Percentiles rank a stretch among this genome's conserved stretches.
Conservation (phyloP, 2,329 filamentous ascomycete genomes). For the Dothistroma septosporum region DNA sequence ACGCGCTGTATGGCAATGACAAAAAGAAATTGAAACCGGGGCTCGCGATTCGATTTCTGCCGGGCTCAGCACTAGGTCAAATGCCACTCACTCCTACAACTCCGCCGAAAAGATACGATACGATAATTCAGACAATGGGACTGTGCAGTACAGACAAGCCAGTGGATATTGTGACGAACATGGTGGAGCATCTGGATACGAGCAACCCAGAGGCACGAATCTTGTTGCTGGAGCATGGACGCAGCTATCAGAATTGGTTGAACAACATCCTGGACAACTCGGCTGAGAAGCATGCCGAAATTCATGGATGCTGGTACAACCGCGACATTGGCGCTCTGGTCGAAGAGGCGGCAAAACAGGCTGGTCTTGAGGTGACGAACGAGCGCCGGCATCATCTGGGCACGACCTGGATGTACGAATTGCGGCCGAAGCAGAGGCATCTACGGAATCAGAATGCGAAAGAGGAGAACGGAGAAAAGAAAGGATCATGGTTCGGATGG, state of each 20-base stretch:
- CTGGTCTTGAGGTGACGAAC: conserved; percentile 45
- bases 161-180: conserved; percentile 42
- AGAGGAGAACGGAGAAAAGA: background rate
- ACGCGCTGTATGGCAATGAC: conserved; percentile 33
- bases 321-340: conserved; percentile 49
- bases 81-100: conserved; percentile 40
- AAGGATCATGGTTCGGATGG: conserved; percentile 13
- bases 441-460: background rate
- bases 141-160: conserved; percentile 48
- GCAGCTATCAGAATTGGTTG: conserved; percentile 46
- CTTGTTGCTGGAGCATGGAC: conserved; percentile 49
- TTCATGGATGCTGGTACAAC: conserved; percentile 52
- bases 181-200: conserved; percentile 38
- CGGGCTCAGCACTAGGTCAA: conserved; percentile 42
- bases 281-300: conserved; percentile 46
- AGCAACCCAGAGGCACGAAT: conserved; percentile 45
- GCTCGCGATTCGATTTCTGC: conserved; percentile 38
- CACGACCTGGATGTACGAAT: conserved; percentile 48
- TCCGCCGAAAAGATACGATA: conserved; percentile 41
- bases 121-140: conserved; percentile 51
- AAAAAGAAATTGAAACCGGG: conserved; percentile 17
- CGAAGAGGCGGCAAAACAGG: conserved; percentile 44
- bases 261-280: conserved; percentile 45
- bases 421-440: conserved; percentile 36
- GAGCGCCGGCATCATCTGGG: conserved; percentile 47